Evolutionary conservation across 768 basidiomycete genomes (phyloP), one percentile per base, ranked within the genome.

Genomic region (Mycena chlorophos): DNA sequence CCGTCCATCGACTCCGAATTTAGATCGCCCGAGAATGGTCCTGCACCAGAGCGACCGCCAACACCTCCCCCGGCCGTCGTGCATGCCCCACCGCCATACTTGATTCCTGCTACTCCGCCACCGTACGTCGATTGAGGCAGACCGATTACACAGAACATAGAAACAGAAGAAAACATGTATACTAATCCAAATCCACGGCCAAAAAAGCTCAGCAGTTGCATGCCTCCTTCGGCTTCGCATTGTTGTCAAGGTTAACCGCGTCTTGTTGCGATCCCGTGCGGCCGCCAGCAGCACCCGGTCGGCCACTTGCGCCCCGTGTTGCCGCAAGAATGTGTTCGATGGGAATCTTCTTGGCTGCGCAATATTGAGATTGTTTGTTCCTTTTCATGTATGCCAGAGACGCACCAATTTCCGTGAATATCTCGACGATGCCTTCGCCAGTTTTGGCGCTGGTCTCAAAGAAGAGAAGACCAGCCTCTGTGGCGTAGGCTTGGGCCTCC

Each of bases 381-480:
- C n/a, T n/a, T n/a, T n/a, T n/a, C n/a, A n/a, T n/a, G n/a, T 17
- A 48, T 17, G 46, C 19, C 53, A 54, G 38, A 20, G 14, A 71
- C 83, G 53, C 51, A 98, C 95, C 96, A 66, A 99, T 98, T 73
- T 98, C 95, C 12, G 95, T 98, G 71, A 99, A 99, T 27, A 98
- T 85, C 66, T 98, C 97, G 23, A 94, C 89, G 52, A 98, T 84
- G 34, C 94, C 94, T 66, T 95, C 90, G 17, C 95, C 94, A 4
- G 92, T 93, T 84, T 98, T 99, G 23, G 97, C 97, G 66, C 89
- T 91, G 31, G 95, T 97, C 78, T 99, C 97, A 64, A 96, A 97
- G 80, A 98, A 98, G 38, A 99, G 75, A 39, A 98, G 71, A 1
- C 91, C 90, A n/a, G 90, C 87, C 72, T 98, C 97, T 52, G 89